A percentile compares a stretch with the other conserved stretches of the same genome.
These are phyloP conservation scores for Arabidopsis lyrata DNA, from an alignment of 441 rosid genomes.

Conservation along the genomic window DNA sequence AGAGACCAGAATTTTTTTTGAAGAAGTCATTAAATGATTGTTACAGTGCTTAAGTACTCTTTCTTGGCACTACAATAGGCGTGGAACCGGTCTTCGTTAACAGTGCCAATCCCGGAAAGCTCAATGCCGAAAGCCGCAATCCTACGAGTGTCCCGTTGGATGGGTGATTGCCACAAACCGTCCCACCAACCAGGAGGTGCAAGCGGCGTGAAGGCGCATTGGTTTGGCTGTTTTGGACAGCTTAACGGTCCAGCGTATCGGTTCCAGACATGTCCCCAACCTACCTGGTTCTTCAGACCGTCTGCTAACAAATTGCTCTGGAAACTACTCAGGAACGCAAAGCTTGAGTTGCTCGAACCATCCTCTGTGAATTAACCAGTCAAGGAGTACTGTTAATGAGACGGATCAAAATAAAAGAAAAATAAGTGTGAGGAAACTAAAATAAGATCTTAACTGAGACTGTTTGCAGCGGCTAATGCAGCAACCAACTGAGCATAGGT, in stretches of 20 bases:
- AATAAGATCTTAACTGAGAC: slow-evolving; percentile 59
- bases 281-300: slow-evolving; percentile 81
- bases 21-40: slow-evolving; percentile 46
- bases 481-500: slow-evolving; percentile 92
- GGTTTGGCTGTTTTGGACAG: slow-evolving; percentile 72
- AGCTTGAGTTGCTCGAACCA: slow-evolving; percentile 56
- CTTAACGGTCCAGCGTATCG: slow-evolving; percentile 93
- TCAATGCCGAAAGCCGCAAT: slow-evolving; percentile 68
- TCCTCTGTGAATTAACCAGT: slow-evolving; percentile 56
- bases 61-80: slow-evolving; percentile 69
- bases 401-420: not conserved
- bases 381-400: slow-evolving; percentile 10
- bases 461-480: slow-evolving; percentile 86
- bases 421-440: not conserved
- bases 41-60: slow-evolving; percentile 55
- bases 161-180: slow-evolving; percentile 93
- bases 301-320: slow-evolving; percentile 71
- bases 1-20: not conserved
- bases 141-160: slow-evolving; percentile 67
- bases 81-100: slow-evolving; percentile 64
- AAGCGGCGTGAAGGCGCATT: slow-evolving; percentile 87
- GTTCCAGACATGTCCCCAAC: slow-evolving; percentile 99
- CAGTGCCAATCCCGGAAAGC: slow-evolving; percentile 77
- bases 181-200: slow-evolving; percentile 99
- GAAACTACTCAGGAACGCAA: slow-evolving; percentile 85